Percentiles rank a stretch among this genome's conserved stretches.
Evolutionary conservation across 176 grass and related monocot species (phyloP).

Genomic region (Pharus latifolius): DNA sequence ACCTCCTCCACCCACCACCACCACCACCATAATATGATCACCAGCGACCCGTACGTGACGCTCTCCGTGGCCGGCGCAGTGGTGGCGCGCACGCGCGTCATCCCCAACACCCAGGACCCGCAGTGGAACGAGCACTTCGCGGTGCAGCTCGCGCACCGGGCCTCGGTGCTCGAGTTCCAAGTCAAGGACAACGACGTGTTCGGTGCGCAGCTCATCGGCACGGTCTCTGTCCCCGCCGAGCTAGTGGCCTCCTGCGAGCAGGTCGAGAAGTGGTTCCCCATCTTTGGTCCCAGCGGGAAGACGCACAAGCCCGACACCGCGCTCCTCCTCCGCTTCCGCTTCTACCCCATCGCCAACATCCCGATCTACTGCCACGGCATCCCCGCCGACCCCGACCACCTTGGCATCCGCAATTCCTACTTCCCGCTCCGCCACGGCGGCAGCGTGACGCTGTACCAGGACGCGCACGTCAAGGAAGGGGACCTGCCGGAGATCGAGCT

Average conservation of each 20-base stretch:
- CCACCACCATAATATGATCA: slow-evolving; percentile 56
- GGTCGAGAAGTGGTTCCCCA: slow-evolving; percentile 48
- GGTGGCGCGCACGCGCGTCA: slow-evolving; percentile 77
- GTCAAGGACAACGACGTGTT: slow-evolving; percentile 94
- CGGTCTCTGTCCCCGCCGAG: slow-evolving; percentile 31
- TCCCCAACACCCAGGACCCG: slow-evolving; percentile 65
- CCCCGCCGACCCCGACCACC: slow-evolving; percentile 47
- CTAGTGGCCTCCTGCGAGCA: slow-evolving; percentile 8
- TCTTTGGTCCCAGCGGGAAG: slow-evolving; percentile 42
- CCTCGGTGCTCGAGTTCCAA: slow-evolving; percentile 48
- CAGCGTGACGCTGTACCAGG: slow-evolving; percentile 69
- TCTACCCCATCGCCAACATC: slow-evolving; percentile 30
- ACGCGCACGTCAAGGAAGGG: slow-evolving; percentile 66
- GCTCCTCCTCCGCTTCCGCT: slow-evolving; percentile 38
- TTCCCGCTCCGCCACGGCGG: slow-evolving; percentile 72
- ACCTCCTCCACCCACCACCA: neutral
- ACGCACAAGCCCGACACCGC: slow-evolving; percentile 55
- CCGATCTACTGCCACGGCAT: slow-evolving; percentile 53
- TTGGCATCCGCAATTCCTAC: slow-evolving; percentile 64
- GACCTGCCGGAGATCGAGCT: slow-evolving; percentile 59
- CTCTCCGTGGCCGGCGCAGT: slow-evolving; percentile 57
- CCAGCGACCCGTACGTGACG: slow-evolving; percentile 95
- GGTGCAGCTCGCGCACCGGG: slow-evolving; percentile 69
- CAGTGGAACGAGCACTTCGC: slow-evolving; percentile 64
- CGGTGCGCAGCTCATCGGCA: slow-evolving; percentile 86